A percentile compares a stretch with the other conserved stretches of the same genome.
phyloP scores from a whole-genome alignment of 2,329 filamentous ascomycete genomes.

The Albifimbria verrucaria region DNA sequence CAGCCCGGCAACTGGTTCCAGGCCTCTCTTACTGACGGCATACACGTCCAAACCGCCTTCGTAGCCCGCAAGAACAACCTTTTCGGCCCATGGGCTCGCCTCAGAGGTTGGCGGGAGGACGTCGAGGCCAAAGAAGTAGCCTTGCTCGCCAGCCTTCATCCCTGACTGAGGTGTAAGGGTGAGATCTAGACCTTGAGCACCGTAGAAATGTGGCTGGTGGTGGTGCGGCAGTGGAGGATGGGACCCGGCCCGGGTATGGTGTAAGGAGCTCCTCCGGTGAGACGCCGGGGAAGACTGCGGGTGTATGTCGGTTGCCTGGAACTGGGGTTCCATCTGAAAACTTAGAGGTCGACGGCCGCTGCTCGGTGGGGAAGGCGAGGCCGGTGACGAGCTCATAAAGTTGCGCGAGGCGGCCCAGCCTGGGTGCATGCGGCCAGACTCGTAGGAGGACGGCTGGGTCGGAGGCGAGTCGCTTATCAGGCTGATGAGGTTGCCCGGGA shows the following conservation, averaged over 20 bases:
- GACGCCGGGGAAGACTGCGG: conserved; percentile 31
- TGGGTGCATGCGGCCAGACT: conserved; percentile 39
- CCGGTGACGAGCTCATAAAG: conserved; percentile 40
- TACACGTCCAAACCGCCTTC: conserved; percentile 79
- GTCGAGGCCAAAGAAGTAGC: conserved; percentile 81
- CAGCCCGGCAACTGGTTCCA: conserved; percentile 67
- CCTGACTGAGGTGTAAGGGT: conserved; percentile 55
- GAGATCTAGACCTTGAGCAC: conserved; percentile 70
- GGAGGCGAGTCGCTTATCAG: conserved; percentile 51
- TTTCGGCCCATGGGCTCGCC: conserved; percentile 45
- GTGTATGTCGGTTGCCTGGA: conserved; percentile 37
- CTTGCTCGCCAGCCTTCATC: conserved; percentile 62
- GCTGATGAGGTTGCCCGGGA: conserved; percentile 52
- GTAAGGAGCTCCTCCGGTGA: conserved; percentile 45
- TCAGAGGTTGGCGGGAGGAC: conserved; percentile 50
- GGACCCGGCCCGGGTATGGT: conserved; percentile 42
- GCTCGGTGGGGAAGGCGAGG: conserved; percentile 37
- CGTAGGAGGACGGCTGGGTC: conserved; percentile 50
- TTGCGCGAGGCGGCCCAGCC: conserved; percentile 44
- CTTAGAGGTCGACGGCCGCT: conserved; percentile 45
- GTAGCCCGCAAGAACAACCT: conserved; percentile 72
- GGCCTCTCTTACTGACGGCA: conserved; percentile 66
- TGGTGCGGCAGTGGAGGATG: conserved; percentile 71
- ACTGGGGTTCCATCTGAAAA: conserved; percentile 49
- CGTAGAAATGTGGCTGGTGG: conserved; percentile 74